These are phyloP conservation scores for Penicillium egyptiacum DNA, from an alignment of 495 filamentous ascomycete genomes.

Conservation along the genomic window DNA sequence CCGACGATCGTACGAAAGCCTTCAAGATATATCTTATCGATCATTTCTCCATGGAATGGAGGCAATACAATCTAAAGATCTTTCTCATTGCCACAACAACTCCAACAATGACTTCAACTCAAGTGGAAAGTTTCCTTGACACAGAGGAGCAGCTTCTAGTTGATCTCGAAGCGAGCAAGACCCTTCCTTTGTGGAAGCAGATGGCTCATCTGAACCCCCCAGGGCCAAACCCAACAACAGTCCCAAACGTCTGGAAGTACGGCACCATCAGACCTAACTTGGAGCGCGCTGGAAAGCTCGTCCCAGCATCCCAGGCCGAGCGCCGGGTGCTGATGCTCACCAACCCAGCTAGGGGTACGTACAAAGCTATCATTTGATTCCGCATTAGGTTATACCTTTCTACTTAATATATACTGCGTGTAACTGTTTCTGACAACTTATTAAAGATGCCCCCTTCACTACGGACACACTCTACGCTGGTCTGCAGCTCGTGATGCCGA, in stretches of 20 bases:
- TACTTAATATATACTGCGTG: background rate
- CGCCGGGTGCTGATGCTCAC: conserved; percentile 49
- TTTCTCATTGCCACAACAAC: background rate
- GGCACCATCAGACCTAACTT: conserved; percentile 41
- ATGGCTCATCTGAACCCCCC: conserved; percentile 47
- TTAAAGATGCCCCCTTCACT: conserved; percentile 46
- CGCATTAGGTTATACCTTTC: background rate
- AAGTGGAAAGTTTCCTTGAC: conserved; percentile 20
- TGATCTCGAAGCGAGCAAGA: conserved; percentile 29
- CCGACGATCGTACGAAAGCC: background rate
- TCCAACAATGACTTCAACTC: background rate
- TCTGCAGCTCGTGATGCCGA: conserved; percentile 51
- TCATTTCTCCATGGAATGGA: background rate
- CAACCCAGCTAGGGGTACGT: conserved; percentile 45
- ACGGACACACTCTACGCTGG: conserved; percentile 54
- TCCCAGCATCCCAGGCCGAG: conserved; percentile 46
- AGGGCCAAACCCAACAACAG: conserved; percentile 38
- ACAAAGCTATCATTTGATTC: background rate
- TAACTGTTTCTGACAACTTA: background rate
- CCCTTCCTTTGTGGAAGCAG: conserved; percentile 44
- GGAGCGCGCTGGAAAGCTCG: conserved; percentile 40
- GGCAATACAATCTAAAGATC: background rate
- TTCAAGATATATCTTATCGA: background rate
- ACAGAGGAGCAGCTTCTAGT: conserved; percentile 25
- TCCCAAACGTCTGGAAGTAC: conserved; percentile 45